phyloP scores from a whole-genome alignment of 2,329 filamentous ascomycete species.

The Huntiella omanensis region DNA sequence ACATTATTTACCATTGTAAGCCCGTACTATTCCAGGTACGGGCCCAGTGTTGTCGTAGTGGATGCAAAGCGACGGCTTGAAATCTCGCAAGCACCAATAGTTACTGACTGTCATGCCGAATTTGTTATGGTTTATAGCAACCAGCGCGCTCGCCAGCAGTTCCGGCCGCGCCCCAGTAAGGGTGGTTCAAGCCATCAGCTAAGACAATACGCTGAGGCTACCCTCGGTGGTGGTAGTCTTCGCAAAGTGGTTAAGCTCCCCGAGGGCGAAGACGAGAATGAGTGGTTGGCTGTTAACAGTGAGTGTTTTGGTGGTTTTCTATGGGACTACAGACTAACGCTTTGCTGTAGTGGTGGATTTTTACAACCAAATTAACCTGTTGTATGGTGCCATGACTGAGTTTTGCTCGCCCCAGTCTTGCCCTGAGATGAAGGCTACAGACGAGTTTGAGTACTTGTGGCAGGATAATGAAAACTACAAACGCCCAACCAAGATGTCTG shows the following conservation, averaged over 20 bases:
- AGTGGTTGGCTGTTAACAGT: conserved; percentile 98
- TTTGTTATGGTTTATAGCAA: conserved; percentile 35
- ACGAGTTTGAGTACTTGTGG: conserved; percentile 99
- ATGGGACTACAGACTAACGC: not conserved
- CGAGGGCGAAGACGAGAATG: conserved; percentile 91
- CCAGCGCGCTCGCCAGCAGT: conserved; percentile 73
- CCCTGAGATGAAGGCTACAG: conserved; percentile 99
- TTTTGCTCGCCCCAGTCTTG: conserved; percentile 96
- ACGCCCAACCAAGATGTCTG: conserved; percentile 92
- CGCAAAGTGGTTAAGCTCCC: conserved; percentile 92
- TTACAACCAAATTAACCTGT: conserved; percentile 98
- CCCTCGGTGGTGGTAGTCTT: conserved; percentile 81
- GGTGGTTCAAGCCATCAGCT: conserved; percentile 82
- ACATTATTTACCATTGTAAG: conserved; percentile 9
- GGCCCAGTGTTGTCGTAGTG: not conserved
- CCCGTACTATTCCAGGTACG: conserved; percentile 1
- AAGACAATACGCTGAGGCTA: conserved; percentile 95
- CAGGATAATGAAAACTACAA: conserved; percentile 90
- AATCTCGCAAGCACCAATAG: not conserved
- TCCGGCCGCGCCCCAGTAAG: conserved; percentile 75
- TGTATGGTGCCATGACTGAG: conserved; percentile 96
- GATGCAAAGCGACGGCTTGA: conserved; percentile 1
- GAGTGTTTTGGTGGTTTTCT: conserved; percentile 17
- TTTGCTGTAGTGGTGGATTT: conserved; percentile 72
- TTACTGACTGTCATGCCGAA: conserved; percentile 3